Evolutionary conservation across 2,329 filamentous ascomycete species (phyloP), one percentile per base, ranked within the genome.

Genomic region (Fusarium verrucosum): DNA sequence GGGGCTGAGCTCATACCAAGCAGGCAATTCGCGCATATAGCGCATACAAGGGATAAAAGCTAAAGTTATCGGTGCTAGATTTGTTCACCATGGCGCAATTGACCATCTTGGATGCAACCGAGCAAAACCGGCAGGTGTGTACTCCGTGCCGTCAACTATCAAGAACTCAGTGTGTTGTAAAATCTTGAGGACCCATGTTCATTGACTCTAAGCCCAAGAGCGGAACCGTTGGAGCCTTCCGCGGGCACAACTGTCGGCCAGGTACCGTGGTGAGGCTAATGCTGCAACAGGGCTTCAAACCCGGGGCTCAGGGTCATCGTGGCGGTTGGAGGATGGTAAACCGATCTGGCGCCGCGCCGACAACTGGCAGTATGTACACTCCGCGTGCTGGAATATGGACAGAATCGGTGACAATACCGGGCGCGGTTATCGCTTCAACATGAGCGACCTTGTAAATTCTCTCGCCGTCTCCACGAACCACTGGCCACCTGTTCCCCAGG

Each of bases 201-300:
- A 43, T 22, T 26, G 58, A 41, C 43, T 42, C 45, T 66, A 62
- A 56, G 56, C 52, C 59, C 47, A 49, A 25, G 20, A 35, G 28
- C 67, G 67, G 69, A 67, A 67, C 54, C 56, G 44, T 56, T 65
- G 55, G 43, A 56, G 56, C 58, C 47, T 70, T 70, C 69, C 69
- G 69, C 65, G 65, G 59, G 42, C 41, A 51, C 43, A 57, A 58
- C 50, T 54, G 60, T 40, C 50, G 64, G 58, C 47, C 55, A 69
- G 52, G 59, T 63, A 69, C 51, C 49, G 42, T 52, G 22, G 19
- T 23, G 47, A 60, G 55, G 66, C 68, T 70, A 70, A 71, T 71
- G 66, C 68, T 71, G 66, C 68, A 56, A 47, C 62, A 70, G 54
- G 65, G 62, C 50, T 59, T 63, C 47, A 51, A 60, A 61, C 65